phyloP scores from a whole-genome alignment of 1,139 yeast species.

The Suhomyces taliae region DNA sequence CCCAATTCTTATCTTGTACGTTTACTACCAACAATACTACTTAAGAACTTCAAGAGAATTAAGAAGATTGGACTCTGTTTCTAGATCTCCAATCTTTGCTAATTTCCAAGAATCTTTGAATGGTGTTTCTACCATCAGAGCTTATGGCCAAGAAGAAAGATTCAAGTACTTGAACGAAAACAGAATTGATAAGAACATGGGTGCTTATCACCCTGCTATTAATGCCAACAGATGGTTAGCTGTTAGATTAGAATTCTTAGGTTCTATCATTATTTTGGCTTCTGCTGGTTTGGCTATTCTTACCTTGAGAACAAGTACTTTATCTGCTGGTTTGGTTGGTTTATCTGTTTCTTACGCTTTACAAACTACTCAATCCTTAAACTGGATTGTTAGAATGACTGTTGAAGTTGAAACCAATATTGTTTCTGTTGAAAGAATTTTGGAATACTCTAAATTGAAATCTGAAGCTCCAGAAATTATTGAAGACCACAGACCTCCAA shows the following conservation, averaged over 20 bases:
- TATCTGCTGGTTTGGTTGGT: slow-evolving; percentile 91
- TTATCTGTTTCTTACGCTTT: slow-evolving; percentile 89
- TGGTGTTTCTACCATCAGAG: slow-evolving; percentile 89
- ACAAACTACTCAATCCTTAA: slow-evolving; percentile 87
- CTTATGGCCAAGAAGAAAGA: slow-evolving; percentile 74
- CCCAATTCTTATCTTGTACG: slow-evolving; percentile 72
- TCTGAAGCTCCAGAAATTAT: slow-evolving; percentile 84
- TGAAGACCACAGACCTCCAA: slow-evolving; percentile 63
- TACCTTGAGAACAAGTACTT: slow-evolving; percentile 62
- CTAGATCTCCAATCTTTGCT: slow-evolving; percentile 92
- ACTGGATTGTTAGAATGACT: slow-evolving; percentile 98
- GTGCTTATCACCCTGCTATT: slow-evolving; percentile 91
- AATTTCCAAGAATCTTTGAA: slow-evolving; percentile 94
- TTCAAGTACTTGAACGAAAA: slow-evolving; percentile 73
- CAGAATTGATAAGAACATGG: slow-evolving; percentile 80
- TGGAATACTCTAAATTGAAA: slow-evolving; percentile 74
- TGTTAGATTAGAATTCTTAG: slow-evolving; percentile 85
- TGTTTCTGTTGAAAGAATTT: slow-evolving; percentile 92
- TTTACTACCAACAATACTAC: slow-evolving; percentile 86
- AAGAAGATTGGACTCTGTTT: slow-evolving; percentile 90
- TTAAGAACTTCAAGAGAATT: slow-evolving; percentile 89
- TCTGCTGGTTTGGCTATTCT: slow-evolving; percentile 80
- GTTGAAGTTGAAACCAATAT: slow-evolving; percentile 97
- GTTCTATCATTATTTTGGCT: slow-evolving; percentile 80
- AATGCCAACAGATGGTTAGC: slow-evolving; percentile 97